Conservation (phyloP, 2,329 filamentous ascomycete species). For the Colletotrichum euphorbiae region DNA sequence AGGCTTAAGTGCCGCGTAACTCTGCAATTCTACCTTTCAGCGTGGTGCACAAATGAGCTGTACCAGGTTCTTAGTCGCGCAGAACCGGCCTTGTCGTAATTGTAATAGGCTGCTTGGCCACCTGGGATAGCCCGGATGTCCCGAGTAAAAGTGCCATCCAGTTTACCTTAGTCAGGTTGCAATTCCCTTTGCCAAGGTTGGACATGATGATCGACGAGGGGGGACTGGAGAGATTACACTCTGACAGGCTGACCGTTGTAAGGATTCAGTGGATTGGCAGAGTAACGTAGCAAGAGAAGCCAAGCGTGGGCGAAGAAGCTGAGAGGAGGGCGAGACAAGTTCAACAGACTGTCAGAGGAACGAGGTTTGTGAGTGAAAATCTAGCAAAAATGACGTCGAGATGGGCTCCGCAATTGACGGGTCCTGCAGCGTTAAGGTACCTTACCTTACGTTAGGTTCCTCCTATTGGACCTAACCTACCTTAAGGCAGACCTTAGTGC, state of each 20-base stretch:
- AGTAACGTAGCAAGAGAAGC: constrained; percentile 5
- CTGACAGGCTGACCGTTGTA: background rate
- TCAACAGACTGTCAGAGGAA: background rate
- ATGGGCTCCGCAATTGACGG: background rate
- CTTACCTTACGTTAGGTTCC: background rate
- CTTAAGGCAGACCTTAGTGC: background rate
- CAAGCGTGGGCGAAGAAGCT: background rate
- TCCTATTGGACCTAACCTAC: too few species aligned
- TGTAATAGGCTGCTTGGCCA: background rate
- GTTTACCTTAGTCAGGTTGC: too few species aligned
- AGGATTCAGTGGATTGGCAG: background rate
- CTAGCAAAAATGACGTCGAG: constrained; percentile 35
- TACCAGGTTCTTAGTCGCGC: background rate
- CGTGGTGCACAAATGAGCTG: too few species aligned
- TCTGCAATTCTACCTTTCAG: background rate
- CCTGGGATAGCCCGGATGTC: constrained; percentile 16
- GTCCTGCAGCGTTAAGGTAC: background rate
- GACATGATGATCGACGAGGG: too few species aligned
- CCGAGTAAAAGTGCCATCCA: background rate
- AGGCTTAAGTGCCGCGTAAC: constrained; percentile 27
- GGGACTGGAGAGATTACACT: too few species aligned
- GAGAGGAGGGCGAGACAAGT: background rate
- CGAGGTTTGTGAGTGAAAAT: constrained; percentile 17
- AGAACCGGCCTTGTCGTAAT: background rate
- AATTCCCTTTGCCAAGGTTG: background rate